These are phyloP conservation scores for Penicillium crystallinum DNA, from an alignment of 495 filamentous ascomycete species.

Conservation along the genomic window DNA sequence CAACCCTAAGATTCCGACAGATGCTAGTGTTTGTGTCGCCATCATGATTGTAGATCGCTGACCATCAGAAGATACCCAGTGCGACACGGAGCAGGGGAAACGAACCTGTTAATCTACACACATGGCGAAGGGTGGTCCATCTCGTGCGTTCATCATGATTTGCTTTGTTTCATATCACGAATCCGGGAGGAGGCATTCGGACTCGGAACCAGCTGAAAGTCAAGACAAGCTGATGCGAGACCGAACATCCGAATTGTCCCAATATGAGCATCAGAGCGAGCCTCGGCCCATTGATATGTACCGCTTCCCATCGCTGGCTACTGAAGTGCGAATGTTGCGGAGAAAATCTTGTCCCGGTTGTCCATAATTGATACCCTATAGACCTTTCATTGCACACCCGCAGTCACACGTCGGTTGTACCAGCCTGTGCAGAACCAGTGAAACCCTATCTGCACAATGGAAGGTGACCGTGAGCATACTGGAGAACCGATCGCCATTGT, in stretches of 20 bases:
- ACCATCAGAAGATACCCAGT: not conserved
- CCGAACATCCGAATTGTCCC: not conserved
- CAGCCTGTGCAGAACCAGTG: constrained; percentile 1
- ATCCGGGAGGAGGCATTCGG: not conserved
- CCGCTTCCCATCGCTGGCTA: constrained; percentile 1
- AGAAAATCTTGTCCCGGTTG: constrained; percentile 3
- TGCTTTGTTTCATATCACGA: constrained; percentile 4
- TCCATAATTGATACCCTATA: constrained; percentile 5
- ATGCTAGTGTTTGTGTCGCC: not conserved
- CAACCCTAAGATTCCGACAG: not conserved
- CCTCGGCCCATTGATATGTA: constrained; percentile 14
- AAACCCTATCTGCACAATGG: constrained; percentile 6
- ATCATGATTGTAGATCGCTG: not conserved
- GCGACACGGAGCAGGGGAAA: not conserved
- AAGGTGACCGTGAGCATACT: not conserved
- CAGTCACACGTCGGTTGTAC: constrained; percentile 5
- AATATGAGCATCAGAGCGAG: not conserved
- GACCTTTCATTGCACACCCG: constrained; percentile 1
- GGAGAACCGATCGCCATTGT: constrained; percentile 42
- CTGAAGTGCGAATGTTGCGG: not conserved
- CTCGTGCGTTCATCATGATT: constrained; percentile 3
- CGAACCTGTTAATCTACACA: not conserved
- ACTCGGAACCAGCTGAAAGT: constrained; percentile 7
- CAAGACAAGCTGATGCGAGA: constrained; percentile 1
- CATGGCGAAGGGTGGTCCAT: not conserved